Evolutionary conservation across 176 grass and related monocot genomes (phyloP).

Genomic region (sorghum (Sorghum bicolor)): Sorghum_bicolor_NCBIv3 NC_012871.2:73490001-73490500

Average conservation of each 20-base stretch:
- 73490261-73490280: background rate
- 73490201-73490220: background rate
- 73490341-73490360: background rate
- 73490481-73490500: background rate
- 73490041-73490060: constrained; percentile 11
- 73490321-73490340: background rate
- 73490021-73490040: constrained; percentile 19
- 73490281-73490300: background rate
- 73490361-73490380: background rate
- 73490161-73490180: background rate
- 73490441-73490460: background rate
- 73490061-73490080: background rate
- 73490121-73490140: constrained; percentile 33
- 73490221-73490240: background rate
- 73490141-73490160: constrained; percentile 26
- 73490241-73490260: too few relatives aligned
- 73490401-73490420: background rate
- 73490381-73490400: background rate
- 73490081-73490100: constrained; percentile 21
- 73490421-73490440: background rate
- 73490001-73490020: background rate
- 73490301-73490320: background rate
- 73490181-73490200: background rate
- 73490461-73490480: background rate
- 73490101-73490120: constrained; percentile 32